phyloP scores from a whole-genome alignment of 257 asterid genomes.

The Ilex asprella region DNA sequence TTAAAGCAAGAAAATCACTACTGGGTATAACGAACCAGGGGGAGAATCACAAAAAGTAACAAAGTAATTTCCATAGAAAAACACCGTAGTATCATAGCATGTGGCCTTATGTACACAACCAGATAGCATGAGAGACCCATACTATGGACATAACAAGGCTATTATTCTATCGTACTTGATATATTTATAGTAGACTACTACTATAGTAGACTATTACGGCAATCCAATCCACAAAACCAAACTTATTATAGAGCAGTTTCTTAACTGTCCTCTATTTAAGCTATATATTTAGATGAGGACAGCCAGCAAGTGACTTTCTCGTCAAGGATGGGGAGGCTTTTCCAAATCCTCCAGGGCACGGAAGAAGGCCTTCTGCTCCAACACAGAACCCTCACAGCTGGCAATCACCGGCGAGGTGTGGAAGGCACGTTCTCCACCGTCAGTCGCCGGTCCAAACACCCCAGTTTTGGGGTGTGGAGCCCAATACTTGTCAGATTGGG shows the following conservation, averaged over 20 bases:
- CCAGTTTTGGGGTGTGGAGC: conserved; percentile 81
- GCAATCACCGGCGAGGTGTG: conserved; percentile 8
- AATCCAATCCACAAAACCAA: neutral
- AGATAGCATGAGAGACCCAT: neutral
- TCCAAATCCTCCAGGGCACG: conserved; percentile 87
- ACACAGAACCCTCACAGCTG: conserved; percentile 32
- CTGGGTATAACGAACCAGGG: neutral
- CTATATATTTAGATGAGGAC: conserved; percentile 12
- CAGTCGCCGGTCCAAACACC: conserved; percentile 68
- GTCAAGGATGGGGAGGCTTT: conserved; percentile 40
- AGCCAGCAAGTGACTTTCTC: neutral
- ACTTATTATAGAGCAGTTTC: neutral
- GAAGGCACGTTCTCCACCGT: conserved; percentile 20
- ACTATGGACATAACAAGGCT: too few species aligned
- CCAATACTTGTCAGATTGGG: conserved; percentile 59
- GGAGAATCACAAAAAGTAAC: neutral
- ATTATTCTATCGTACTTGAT: too few species aligned
- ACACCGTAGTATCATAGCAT: neutral
- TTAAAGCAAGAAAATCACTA: too few species aligned
- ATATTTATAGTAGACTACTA: too few species aligned
- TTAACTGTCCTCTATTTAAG: neutral
- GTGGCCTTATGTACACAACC: neutral
- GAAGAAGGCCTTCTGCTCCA: conserved; percentile 83
- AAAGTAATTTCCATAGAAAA: neutral
- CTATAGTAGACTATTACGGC: neutral